phyloP scores from a whole-genome alignment of 371 early-diverging fungal genomes.

The Paraphysoderma sedebokerense region DNA sequence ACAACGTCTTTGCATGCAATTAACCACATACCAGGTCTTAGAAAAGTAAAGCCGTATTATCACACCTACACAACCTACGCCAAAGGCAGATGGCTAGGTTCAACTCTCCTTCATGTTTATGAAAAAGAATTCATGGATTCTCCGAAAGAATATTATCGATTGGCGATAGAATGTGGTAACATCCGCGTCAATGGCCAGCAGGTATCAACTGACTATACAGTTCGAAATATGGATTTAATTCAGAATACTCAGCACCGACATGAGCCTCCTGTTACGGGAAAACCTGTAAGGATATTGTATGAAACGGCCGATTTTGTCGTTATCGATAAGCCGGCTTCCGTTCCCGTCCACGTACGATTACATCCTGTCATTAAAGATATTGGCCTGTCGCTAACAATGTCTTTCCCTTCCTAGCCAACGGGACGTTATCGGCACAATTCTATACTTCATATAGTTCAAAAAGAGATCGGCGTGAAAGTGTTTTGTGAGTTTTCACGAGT shows the following conservation, averaged over 20 bases:
- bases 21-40: conserved; percentile 47
- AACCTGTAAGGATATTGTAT: conserved; percentile 36
- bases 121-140: conserved; percentile 71
- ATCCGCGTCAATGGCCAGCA: conserved; percentile 55
- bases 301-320: conserved; percentile 47
- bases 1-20: too few species aligned
- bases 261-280: conserved; percentile 74
- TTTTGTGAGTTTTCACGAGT: neutral
- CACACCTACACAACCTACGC: conserved; percentile 61
- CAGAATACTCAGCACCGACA: conserved; percentile 77
- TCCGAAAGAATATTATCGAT: conserved; percentile 60
- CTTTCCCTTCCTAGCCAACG: conserved; percentile 7
- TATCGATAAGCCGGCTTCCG: conserved; percentile 74
- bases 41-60: conserved; percentile 68
- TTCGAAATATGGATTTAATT: conserved; percentile 50
- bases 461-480: conserved; percentile 20
- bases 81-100: conserved; percentile 81
- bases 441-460: conserved; percentile 51
- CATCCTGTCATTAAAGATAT: neutral
- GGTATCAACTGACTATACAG: conserved; percentile 20
- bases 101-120: conserved; percentile 55
- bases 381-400: neutral
- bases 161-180: conserved; percentile 56
- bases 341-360: conserved; percentile 61
- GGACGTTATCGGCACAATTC: conserved; percentile 59